Base-by-base conservation (phyloP, 148 eudicot species). In the Diospyros kaki region DNA sequence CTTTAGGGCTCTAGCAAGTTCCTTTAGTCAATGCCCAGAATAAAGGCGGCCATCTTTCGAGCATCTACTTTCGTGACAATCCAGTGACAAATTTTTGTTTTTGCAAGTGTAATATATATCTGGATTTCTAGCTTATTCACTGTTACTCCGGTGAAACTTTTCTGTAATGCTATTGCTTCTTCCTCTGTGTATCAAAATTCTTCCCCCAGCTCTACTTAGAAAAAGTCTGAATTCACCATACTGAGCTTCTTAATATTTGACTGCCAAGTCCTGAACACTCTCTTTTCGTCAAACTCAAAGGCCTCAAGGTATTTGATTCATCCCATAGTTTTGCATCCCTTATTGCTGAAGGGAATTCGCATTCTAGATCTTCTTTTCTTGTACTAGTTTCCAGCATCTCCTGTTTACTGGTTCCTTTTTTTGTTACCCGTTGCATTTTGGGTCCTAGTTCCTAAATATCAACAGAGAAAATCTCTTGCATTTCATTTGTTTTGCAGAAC, bases 161-260 rank as follows among this genome's bases (percentile, higher is more conserved):
- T 83, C 83, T 46, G 81, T 70, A 9, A 74, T 15, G 42, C 73
- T 79, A 83, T 79, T 65, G 69, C 86, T 53, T 78, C 83, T 28
- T 87, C 88, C 82, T 87, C 86, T 81, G 80, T 87, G 72, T 80
- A 83, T 60, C 87, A 75, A 65, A 80, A 86, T 73, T 84, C 94
- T 60, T 82, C 88, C 79, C 90, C 96, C 68, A 58, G 69, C 66
- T 90, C 89, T 56, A 79, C 77, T 76, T 86, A 84, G 72, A 51
- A 75, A 75, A 56, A 71, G 80, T 68, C 84, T 87, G 76, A 86
- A 64, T 46, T 85, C 92, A 65, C 81, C 82, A 65, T 85, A 83
- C 74, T 87, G 64, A 86, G 83, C 60, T 74, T 81, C 73, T 88
- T 82, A 66, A 95, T 51, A 69, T 89, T 87, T 75, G 86, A 84